Base-by-base conservation (phyloP, 2,329 filamentous ascomycete genomes). In the Fusarium camptoceras region DNA sequence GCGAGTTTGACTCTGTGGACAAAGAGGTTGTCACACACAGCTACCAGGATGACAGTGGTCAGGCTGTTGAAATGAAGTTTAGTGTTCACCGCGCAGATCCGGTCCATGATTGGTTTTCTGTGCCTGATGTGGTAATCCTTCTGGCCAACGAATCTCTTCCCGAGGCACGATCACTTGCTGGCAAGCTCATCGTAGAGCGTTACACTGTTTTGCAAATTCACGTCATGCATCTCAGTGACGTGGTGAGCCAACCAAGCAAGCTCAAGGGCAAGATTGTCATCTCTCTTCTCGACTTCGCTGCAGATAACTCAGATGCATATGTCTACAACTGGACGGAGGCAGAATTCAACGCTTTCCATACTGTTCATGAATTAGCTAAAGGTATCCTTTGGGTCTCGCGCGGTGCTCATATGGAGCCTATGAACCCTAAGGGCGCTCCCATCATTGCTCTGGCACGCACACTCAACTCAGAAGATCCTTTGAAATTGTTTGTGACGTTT, bases 371-470 rank as follows among this genome's bases (percentile, higher is more conserved):
- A 7, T 55, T 54, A 2, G 76, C 81, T 2, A 78, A 77, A 18
- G 78, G 81, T 4, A 68, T 88, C 3, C 48, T 88, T 2, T 88
- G 86, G 85, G 64, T 86, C 20, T 84, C 84, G 1, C 75, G 76
- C 1, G 82, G 81, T 6, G 83, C 82, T 3, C 80, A 83, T 30
- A 80, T 73, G 76, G 77, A 65, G 44, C 75, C 73, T 16, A 50
- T 31, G 41, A 78, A 77, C 18, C 83, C 84, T 0, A 71, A 73
- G 25, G 75, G 78, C 15, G 77, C 84, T 3, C 78, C 81, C 0
- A 78, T 86, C 22, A 73, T 83, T n/a, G 84, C 82, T 3, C 73
- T 87, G 18, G 80, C 83, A 2, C 79, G 86, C 22, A 83, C 84
- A 0, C 75, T 87, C 11, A 80, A 83, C 48, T 87, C 85, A 0